Percentiles rank a stretch among this genome's conserved stretches.
Evolutionary conservation across 768 basidiomycete species (phyloP).

Genomic region (Lactarius vividus): DNA sequence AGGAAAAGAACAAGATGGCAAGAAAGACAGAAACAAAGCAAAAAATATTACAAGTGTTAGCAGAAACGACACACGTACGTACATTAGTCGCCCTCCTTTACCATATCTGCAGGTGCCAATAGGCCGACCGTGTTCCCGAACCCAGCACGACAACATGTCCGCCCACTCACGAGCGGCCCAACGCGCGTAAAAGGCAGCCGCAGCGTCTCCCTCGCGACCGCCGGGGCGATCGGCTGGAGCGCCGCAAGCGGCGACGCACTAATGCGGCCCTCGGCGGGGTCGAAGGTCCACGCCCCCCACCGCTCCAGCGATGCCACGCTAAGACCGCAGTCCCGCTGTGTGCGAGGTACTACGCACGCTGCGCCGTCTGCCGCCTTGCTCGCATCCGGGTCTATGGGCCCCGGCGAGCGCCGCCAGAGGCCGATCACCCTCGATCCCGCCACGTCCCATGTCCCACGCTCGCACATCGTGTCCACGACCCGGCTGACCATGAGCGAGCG

Average conservation of each 20-base stretch:
- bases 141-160: slow-evolving; percentile 24
- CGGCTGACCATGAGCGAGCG: slow-evolving; percentile 52
- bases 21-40: neutral
- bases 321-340: slow-evolving; percentile 42
- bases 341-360: slow-evolving; percentile 30
- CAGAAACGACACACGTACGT: neutral
- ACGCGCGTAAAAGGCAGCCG: slow-evolving; percentile 28
- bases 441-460: slow-evolving; percentile 79
- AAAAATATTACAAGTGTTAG: neutral
- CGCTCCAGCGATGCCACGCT: slow-evolving; percentile 65
- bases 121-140: slow-evolving; percentile 28
- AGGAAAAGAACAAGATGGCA: neutral
- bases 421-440: slow-evolving; percentile 55
- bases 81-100: slow-evolving; percentile 4
- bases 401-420: slow-evolving; percentile 62
- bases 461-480: slow-evolving; percentile 57
- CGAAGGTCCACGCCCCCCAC: slow-evolving; percentile 83
- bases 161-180: slow-evolving; percentile 24
- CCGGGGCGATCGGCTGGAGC: slow-evolving; percentile 34
- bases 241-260: slow-evolving; percentile 52
- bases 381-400: neutral
- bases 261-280: slow-evolving; percentile 49
- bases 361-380: neutral
- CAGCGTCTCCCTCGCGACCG: slow-evolving; percentile 13
- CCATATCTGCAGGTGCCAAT: slow-evolving; percentile 7